These are phyloP conservation scores for Colletotrichum cereale DNA, from an alignment of 2,329 filamentous ascomycete genomes.

Conservation along the genomic window DNA sequence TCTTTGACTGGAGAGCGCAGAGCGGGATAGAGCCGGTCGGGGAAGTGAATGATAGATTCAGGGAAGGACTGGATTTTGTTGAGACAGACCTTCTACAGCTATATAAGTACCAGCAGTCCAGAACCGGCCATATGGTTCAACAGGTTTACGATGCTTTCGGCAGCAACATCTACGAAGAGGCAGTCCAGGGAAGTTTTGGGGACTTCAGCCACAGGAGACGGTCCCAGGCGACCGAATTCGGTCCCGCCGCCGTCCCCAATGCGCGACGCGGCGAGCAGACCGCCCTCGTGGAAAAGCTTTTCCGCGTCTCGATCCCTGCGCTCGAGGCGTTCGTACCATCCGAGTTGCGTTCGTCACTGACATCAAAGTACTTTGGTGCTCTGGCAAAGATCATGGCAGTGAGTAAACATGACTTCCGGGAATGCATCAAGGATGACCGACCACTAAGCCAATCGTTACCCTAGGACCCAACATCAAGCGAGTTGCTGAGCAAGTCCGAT, in stretches of 20 bases:
- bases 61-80: background rate
- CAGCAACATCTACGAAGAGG: background rate
- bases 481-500: background rate
- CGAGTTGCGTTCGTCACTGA: background rate
- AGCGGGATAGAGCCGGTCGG: background rate
- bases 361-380: background rate
- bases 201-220: background rate
- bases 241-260: background rate
- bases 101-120: background rate
- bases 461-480: background rate
- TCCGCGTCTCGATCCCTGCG: background rate
- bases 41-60: too few species aligned
- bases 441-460: too few species aligned
- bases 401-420: too few species aligned
- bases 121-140: background rate
- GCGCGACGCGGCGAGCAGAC: background rate
- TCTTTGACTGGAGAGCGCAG: background rate
- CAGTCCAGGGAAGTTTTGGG: background rate
- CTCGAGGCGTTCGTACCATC: background rate
- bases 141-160: background rate
- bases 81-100: background rate
- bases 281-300: background rate
- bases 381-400: background rate
- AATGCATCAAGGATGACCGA: too few species aligned
- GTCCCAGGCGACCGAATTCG: background rate